Conservation (phyloP, 1,284 basidiomycete species). For the Rhizoctonia solani region DNA sequence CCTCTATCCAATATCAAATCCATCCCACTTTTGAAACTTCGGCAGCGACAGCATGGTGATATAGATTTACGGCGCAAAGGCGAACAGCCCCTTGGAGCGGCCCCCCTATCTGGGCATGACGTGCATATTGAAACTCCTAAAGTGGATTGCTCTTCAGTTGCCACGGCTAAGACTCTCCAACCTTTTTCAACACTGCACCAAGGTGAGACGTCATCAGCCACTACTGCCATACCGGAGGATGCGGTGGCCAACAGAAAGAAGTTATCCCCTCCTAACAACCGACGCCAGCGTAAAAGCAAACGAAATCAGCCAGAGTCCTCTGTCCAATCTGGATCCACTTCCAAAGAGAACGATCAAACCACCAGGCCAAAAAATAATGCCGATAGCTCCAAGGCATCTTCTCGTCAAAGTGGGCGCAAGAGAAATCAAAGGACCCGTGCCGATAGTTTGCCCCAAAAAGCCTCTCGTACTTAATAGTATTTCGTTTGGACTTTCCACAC, state of each 20-base stretch:
- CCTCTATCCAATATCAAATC: conserved; percentile 19
- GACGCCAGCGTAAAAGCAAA: conserved; percentile 13
- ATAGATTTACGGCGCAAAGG: neutral
- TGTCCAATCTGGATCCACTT: neutral
- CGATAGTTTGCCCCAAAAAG: conserved; percentile 3
- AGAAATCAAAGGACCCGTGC: conserved; percentile 4
- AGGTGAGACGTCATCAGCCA: too few relatives aligned
- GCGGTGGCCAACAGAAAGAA: too few relatives aligned
- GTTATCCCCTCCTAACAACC: neutral
- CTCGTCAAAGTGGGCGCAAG: conserved; percentile 4
- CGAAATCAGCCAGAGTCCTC: neutral
- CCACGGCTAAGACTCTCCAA: too few relatives aligned
- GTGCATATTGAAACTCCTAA: too few relatives aligned
- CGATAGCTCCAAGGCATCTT: neutral
- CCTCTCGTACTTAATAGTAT: neutral
- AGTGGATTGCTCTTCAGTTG: too few relatives aligned
- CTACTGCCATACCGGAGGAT: too few relatives aligned
- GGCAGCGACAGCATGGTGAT: conserved; percentile 17
- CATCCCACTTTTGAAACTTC: conserved; percentile 27
- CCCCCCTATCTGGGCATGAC: too few relatives aligned
- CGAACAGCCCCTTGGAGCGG: neutral
- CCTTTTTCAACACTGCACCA: neutral
- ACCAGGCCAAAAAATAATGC: neutral
- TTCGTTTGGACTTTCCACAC: too few relatives aligned
- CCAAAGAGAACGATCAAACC: conserved; percentile 15